Conservation (phyloP, 192 early-diverging fungal genomes). For the Backusella luteola region DNA sequence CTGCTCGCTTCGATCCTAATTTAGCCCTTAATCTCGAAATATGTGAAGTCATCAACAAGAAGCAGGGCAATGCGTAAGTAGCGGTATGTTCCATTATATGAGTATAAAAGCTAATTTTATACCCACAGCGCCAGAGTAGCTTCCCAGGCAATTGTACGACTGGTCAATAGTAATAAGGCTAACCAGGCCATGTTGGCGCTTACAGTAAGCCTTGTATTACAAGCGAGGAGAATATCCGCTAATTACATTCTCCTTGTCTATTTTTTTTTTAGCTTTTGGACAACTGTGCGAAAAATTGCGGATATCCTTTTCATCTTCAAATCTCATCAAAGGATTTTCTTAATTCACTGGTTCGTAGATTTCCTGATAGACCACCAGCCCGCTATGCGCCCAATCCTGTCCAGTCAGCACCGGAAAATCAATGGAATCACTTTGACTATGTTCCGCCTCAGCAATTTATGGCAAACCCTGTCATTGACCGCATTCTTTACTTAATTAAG, state of each 20-base stretch:
- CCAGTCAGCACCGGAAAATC: constrained; percentile 21
- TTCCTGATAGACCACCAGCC: constrained; percentile 83
- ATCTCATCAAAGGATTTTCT: constrained; percentile 96
- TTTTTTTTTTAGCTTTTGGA: constrained; percentile 72
- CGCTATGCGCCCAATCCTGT: constrained; percentile 13
- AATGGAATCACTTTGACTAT: constrained; percentile 35
- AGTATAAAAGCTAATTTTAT: background rate
- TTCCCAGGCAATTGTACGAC: constrained; percentile 63
- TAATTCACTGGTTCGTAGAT: constrained; percentile 89
- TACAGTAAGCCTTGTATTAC: constrained; percentile 43
- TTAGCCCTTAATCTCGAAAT: constrained; percentile 92
- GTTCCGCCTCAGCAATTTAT: constrained; percentile 18
- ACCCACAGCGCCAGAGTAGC: constrained; percentile 66
- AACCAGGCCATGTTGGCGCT: constrained; percentile 62
- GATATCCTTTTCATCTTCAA: constrained; percentile 95
- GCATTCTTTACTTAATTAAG: constrained; percentile 89
- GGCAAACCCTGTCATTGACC: constrained; percentile 71
- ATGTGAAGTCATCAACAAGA: constrained; percentile 91
- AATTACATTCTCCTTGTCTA: background rate
- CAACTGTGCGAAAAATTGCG: constrained; percentile 97
- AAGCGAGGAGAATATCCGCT: background rate
- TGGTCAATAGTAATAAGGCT: constrained; percentile 58
- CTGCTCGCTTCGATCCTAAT: constrained; percentile 72
- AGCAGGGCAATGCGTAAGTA: constrained; percentile 79
- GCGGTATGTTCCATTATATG: too few species aligned